phyloP scores from a whole-genome alignment of 768 basidiomycete species.

The Lactarius akahatsu region DNA sequence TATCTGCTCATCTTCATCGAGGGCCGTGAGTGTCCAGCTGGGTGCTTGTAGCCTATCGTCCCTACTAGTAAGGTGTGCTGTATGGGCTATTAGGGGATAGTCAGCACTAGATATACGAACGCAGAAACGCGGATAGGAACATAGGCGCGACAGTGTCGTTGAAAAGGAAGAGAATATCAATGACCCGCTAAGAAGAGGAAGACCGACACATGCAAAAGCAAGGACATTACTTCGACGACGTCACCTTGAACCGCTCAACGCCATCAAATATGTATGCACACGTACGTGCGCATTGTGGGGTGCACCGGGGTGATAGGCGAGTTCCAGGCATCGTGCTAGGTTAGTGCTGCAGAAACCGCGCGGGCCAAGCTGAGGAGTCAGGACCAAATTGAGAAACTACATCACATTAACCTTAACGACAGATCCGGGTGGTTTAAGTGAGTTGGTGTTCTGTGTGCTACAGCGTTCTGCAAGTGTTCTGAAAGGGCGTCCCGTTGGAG shows the following conservation, averaged over 20 bases:
- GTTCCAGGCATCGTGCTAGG: not conserved
- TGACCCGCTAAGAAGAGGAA: conserved; percentile 14
- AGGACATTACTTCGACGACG: not conserved
- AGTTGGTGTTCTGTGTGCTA: no score
- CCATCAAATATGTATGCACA: not conserved
- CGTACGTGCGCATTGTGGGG: not conserved
- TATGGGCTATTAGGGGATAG: not conserved
- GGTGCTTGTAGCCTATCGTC: no score
- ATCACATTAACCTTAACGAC: conserved; percentile 15
- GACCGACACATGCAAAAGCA: conserved; percentile 8
- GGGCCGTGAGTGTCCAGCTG: not conserved
- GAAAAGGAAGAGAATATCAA: conserved; percentile 18
- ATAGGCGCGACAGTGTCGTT: not conserved
- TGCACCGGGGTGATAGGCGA: not conserved
- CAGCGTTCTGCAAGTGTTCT: no score
- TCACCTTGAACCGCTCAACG: not conserved
- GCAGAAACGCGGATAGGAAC: not conserved
- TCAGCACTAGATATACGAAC: not conserved
- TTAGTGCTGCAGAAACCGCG: not conserved
- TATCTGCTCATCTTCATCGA: conserved; percentile 1
- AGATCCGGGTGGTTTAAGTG: not conserved
- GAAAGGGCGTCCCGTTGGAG: no score
- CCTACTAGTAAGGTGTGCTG: not conserved
- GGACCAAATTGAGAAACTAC: conserved; percentile 18
- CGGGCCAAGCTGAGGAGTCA: conserved; percentile 9